phyloP scores from a whole-genome alignment of 192 early-diverging fungal genomes.

The Coemansia aciculifera region DNA sequence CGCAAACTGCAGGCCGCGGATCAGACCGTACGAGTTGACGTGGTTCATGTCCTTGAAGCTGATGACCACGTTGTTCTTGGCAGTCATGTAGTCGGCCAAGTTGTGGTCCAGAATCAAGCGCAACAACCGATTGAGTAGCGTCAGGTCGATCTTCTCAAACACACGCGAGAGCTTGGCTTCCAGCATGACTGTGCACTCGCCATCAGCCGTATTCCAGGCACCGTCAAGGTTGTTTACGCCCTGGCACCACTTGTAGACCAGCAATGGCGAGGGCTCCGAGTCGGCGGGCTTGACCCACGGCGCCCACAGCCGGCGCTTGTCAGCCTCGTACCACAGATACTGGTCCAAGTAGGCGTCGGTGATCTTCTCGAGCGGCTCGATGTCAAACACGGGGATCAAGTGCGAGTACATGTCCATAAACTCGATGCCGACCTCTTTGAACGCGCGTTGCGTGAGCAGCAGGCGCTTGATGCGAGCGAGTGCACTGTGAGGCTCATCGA shows the following conservation, averaged over 20 bases:
- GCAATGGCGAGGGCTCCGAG: conserved; percentile 92
- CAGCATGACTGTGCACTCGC: conserved; percentile 95
- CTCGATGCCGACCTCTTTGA: conserved; percentile 99
- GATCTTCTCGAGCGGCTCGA: conserved; percentile 99
- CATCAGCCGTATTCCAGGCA: conserved; percentile 89
- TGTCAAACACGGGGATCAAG: conserved; percentile 94
- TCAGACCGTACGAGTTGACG: conserved; percentile 94
- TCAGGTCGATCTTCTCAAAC: conserved; percentile 97
- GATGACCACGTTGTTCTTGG: conserved; percentile 98
- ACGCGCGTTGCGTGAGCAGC: conserved; percentile 94
- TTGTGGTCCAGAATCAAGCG: conserved; percentile 98
- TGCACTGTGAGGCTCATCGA: conserved; percentile 84
- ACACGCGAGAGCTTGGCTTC: conserved; percentile 90
- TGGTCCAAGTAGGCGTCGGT: conserved; percentile 99
- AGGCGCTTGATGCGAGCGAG: conserved; percentile 86
- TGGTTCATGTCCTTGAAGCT: conserved; percentile 99
- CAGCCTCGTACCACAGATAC: conserved; percentile 99
- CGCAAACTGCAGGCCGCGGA: conserved; percentile 97
- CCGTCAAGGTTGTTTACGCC: conserved; percentile 97
- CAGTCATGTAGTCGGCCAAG: conserved; percentile 99
- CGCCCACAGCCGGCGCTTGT: conserved; percentile 96
- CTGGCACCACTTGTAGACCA: conserved; percentile 98
- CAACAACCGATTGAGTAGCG: conserved; percentile 88
- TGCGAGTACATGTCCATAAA: conserved; percentile 99
- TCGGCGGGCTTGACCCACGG: conserved; percentile 99